Evolutionary conservation across 2,329 filamentous ascomycete genomes (phyloP), one percentile per base, ranked within the genome.

Genomic region (Aspergillus hortae): DNA sequence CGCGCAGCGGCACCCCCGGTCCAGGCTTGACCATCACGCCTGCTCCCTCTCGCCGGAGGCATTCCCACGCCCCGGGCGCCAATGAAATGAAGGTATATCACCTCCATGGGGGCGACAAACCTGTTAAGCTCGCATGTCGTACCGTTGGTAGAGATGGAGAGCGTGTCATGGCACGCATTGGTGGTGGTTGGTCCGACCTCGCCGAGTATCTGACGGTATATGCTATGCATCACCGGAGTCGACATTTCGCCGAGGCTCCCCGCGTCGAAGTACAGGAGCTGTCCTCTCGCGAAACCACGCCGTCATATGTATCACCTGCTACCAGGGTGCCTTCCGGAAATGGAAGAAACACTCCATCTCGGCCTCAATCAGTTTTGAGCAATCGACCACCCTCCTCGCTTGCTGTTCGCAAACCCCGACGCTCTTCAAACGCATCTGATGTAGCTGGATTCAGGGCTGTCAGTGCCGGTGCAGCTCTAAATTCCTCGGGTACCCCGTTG

Each of bases 151-250:
- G 96, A 68, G 81, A 85, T 51, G 90, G 89, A 14, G 91, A 97
- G 70, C 85, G 94, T 47, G 91, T 97, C 55, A 97, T 99, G 94
- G 94, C 99, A 6, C 88, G 94, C 33, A 92, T 99, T 11, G 94
- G 94, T 11, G 94, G 94, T 53, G 94, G 94, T n/a, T 99, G 94
- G 94, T 91, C 92, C 12, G 94, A 99, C 70, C 77, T 99, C 17
- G 92, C 89, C 35, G 94, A 97, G 70, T 99, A 96, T 66, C 79
- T 99, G 40, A 88, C 91, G 61, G 90, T 96, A 69, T 99, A 96
- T 64, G 92, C 91, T 6, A 85, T 86, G 53, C 94, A 99, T 67
- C 94, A 99, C 67, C 89, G 89, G 41, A 86, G 89, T n/a, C 85
- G 82, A 42, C 78, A 80, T 27, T 77, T 81, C 17, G 79, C 77